Percentiles rank a stretch among this genome's conserved stretches.
phyloP scores from a whole-genome alignment of 164 flowering plant genomes.

The Buxus sempervirens region DNA sequence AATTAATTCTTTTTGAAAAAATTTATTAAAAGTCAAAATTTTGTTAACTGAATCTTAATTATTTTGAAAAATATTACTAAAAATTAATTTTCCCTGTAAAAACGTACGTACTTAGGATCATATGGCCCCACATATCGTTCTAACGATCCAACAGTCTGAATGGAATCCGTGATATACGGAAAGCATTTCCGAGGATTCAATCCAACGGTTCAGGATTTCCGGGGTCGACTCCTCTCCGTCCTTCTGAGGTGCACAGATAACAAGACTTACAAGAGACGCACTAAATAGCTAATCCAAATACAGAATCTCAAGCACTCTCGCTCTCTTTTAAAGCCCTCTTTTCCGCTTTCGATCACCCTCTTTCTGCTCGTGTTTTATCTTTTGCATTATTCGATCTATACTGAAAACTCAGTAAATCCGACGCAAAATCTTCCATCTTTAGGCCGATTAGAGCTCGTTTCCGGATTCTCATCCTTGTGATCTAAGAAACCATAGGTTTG shows the following conservation, averaged over 20 bases:
- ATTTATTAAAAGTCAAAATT: no score
- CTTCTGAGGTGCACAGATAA: conserved; percentile 16
- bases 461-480: neutral
- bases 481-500: conserved; percentile 14
- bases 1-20: no score
- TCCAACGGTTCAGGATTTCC: conserved; percentile 42
- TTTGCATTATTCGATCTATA: neutral
- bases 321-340: neutral
- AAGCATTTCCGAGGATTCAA: conserved; percentile 18
- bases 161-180: conserved; percentile 36
- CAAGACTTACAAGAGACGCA: neutral
- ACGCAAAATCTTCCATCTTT: neutral
- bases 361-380: neutral
- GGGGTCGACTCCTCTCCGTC: conserved; percentile 38
- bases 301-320: conserved; percentile 1
- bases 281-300: conserved; percentile 2
- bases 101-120: no score
- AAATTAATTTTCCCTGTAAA: no score
- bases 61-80: no score
- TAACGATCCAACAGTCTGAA: conserved; percentile 31
- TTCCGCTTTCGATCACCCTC: neutral
- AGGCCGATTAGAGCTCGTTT: neutral
- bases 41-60: no score
- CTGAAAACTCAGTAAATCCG: neutral
- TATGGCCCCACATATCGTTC: no score